phyloP scores from a whole-genome alignment of 305 asterid genomes.

The Fraxinus platypoda region DNA sequence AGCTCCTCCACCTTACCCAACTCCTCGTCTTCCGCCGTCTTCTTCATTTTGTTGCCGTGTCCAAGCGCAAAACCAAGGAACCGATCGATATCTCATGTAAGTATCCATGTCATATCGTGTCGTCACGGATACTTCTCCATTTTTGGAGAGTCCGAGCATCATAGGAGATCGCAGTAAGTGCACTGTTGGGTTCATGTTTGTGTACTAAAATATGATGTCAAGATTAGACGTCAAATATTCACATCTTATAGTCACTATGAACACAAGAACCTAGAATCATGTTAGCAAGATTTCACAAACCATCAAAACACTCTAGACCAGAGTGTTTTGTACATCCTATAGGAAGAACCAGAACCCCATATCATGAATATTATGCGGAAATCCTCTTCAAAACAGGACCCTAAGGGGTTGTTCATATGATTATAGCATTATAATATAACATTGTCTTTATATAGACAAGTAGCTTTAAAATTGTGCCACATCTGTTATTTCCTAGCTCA shows the following conservation, averaged over 20 bases:
- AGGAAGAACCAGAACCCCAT: background rate
- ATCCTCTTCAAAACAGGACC: background rate
- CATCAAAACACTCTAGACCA: background rate
- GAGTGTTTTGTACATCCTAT: background rate
- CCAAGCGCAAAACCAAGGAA: no score
- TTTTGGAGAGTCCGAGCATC: no score
- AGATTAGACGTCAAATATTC: background rate
- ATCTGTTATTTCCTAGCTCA: background rate
- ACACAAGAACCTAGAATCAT: background rate
- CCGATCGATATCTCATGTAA: no score
- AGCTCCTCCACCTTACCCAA: no score
- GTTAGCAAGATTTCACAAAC: background rate
- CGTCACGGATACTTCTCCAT: no score
- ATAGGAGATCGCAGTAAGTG: background rate
- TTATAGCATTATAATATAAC: background rate
- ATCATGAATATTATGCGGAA: background rate
- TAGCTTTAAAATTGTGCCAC: background rate
- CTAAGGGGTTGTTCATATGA: background rate
- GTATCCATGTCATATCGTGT: no score
- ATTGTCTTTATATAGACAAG: background rate
- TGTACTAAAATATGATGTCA: background rate
- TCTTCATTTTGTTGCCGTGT: no score
- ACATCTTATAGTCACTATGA: background rate
- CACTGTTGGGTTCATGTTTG: background rate
- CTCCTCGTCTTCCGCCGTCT: no score